Evolutionary conservation across 208 protist genomes (phyloP).

Genomic region (Naegleria lovaniensis): DNA sequence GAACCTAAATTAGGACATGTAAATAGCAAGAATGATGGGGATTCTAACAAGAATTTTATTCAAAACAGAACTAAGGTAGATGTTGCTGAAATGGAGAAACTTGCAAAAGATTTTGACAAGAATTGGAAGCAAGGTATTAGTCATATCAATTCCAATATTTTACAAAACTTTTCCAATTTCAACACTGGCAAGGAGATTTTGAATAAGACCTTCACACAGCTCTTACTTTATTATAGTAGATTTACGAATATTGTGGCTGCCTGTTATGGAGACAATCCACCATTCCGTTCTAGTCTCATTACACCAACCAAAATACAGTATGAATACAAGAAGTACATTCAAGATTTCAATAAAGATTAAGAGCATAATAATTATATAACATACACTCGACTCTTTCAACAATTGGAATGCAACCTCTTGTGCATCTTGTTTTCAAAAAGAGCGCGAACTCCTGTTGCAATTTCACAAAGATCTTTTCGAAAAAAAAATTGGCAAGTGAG

Average conservation of each 20-base stretch:
- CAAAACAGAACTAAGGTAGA: neutral
- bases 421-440: no score
- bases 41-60: neutral
- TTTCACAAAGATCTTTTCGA: no score
- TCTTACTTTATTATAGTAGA: neutral
- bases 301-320: neutral
- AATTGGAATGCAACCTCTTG: no score
- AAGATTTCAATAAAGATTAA: neutral
- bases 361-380: no score
- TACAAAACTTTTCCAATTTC: conserved; percentile 13
- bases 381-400: no score
- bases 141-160: neutral
- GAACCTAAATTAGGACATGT: neutral
- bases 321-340: neutral
- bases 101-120: conserved; percentile 11
- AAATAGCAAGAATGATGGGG: neutral
- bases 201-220: neutral
- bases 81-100: neutral
- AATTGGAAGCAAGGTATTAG: neutral
- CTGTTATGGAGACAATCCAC: neutral
- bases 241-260: neutral
- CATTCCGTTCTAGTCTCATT: neutral
- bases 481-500: no score
- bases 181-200: neutral
- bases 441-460: no score